Evolutionary conservation across 352 stramenopile genomes (phyloP), one percentile per base, ranked within the genome.

Genomic region (Pythium pyrilobum): DNA sequence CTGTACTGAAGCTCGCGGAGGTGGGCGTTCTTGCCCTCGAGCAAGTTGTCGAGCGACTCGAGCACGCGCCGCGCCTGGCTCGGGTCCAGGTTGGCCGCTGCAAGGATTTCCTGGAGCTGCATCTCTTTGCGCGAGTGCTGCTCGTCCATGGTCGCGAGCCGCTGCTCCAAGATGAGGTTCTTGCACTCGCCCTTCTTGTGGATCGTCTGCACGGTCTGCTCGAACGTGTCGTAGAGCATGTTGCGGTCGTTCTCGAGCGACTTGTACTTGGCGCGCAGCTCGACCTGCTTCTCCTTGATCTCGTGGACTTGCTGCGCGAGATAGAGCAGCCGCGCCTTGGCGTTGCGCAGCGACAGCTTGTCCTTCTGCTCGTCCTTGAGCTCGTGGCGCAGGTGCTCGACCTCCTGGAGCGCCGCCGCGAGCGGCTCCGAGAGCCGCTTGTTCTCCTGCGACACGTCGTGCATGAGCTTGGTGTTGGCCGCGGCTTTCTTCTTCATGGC

Each of bases 281-380:
- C 70, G 2, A 64, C 50, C 58, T 97, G 76, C 21, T 71, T 66
- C 36, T 77, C 61, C 15, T 79, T 72, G 12, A 96, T 69, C 3
- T 80, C 60, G 21, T 80, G 59, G 3, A 94, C 66, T 53, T 96
- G 73, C 47, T 89, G 66, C 6, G 81, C 72, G 3, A 96, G 68
- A 23, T 82, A 79, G 6, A 84, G 62, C n/a, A 97, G 69, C 16
- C 90, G 65, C 11, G 91, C 84, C 42, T 92, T 95, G 21, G 87
- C 87, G 48, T 97, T 96, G 9, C 80, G 67, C 16, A 98, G 71
- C 32, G 80, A 95, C 27, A 97, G 66, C 59, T 92, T 77, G 64
- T 98, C 92, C 55, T 98, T 97, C 29, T 96, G 77, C 40, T 95
- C 76, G 51, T 96, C 90, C 46, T 93, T 96, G 37, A 98, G 76